Conservation (phyloP, 2,329 filamentous ascomycete species). For the Alternaria sp. region DNA sequence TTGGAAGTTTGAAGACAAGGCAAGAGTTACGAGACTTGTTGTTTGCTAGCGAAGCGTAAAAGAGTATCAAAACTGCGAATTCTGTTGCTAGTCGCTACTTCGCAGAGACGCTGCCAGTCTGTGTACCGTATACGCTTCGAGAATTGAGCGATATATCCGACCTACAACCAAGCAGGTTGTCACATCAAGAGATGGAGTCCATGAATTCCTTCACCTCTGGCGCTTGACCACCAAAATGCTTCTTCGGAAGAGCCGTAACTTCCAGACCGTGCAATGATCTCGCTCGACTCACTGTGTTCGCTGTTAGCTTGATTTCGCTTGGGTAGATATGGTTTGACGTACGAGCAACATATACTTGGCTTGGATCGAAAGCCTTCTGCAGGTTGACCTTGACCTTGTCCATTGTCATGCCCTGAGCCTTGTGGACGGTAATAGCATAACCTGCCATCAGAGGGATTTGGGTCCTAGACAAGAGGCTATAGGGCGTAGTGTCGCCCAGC, state of each 20-base stretch:
- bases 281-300: slow-evolving; percentile 57
- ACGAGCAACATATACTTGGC: slow-evolving; percentile 66
- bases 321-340: slow-evolving; percentile 1
- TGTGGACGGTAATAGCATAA: slow-evolving; percentile 70
- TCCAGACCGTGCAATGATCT: slow-evolving; percentile 57
- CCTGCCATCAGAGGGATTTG: slow-evolving; percentile 66
- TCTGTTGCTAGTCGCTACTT: background rate
- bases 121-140: background rate
- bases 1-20: background rate
- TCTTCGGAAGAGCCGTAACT: slow-evolving; percentile 25
- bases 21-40: background rate
- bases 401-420: slow-evolving; percentile 64
- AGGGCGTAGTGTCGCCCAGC: slow-evolving; percentile 55
- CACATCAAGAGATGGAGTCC: background rate
- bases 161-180: background rate
- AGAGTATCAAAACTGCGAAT: background rate
- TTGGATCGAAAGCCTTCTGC: slow-evolving; percentile 59
- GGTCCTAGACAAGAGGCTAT: slow-evolving; percentile 60
- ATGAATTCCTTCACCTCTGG: slow-evolving; percentile 45
- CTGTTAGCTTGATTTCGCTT: background rate
- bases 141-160: background rate
- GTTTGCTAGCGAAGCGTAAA: background rate
- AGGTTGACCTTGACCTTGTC: slow-evolving; percentile 64
- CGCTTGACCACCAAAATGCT: slow-evolving; percentile 30
- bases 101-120: too few species aligned